Percentiles rank a stretch among this genome's conserved stretches.
Conservation (phyloP, 2,329 filamentous ascomycete genomes). For the Aspergillus piperis region DNA sequence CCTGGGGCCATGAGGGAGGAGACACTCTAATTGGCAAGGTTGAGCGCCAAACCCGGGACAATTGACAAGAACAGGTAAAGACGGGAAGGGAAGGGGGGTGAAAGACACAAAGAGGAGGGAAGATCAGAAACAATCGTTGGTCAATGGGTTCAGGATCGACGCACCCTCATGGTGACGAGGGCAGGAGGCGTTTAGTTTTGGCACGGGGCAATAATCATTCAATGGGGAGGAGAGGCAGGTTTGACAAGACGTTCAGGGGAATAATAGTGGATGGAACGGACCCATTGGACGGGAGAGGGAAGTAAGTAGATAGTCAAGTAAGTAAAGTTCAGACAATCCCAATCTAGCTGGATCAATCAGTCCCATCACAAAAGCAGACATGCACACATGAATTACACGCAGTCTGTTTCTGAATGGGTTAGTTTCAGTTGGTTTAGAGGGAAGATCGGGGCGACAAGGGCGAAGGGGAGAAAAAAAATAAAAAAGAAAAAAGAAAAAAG, state of each 20-base stretch:
- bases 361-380: neutral
- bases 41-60: neutral
- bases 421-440: neutral
- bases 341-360: neutral
- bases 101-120: conserved; percentile 12
- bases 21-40: conserved; percentile 13
- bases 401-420: neutral
- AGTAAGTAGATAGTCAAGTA: no score
- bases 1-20: conserved; percentile 21
- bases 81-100: conserved; percentile 12
- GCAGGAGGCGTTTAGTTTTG: conserved; percentile 2
- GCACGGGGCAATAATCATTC: conserved; percentile 10
- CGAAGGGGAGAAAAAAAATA: neutral
- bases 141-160: conserved; percentile 25
- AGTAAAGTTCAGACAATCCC: neutral
- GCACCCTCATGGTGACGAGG: conserved; percentile 21
- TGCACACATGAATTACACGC: neutral
- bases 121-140: conserved; percentile 21
- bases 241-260: neutral
- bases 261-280: conserved; percentile 2
- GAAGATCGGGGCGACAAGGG: neutral
- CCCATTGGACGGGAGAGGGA: no score
- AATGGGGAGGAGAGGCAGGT: no score
- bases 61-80: conserved; percentile 16
- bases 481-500: neutral